Evolutionary conservation across 2,329 filamentous ascomycete genomes (phyloP), one percentile per base, ranked within the genome.

Genomic region (Aspergillus sp.): DNA sequence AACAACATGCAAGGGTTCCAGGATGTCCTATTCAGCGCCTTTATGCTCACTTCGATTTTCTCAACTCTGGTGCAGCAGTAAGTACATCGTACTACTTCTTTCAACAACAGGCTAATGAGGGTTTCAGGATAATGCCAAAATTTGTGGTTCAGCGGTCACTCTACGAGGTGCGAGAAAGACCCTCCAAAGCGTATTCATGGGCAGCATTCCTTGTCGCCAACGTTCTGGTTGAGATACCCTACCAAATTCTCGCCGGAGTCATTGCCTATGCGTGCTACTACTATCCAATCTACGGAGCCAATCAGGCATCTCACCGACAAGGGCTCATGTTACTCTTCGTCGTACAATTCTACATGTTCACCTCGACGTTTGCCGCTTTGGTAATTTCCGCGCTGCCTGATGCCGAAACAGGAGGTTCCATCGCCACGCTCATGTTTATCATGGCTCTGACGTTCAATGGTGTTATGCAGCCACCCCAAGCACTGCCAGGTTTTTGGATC

Each of bases 1-100:
- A 88, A 88, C 77, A 87, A 86, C 9, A 84, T 89, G 45, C 90
- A 92, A 71, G 92, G 91, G 56, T 81, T 96, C 12, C 90, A 94
- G 76, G 93, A 95, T 78, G 90, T 93, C 68, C 88, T 94, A 82
- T 96, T 96, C 73, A 85, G 87, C 72, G 89, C 95, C 65, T 96
- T 96, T 83, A 90, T 94, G 83, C 78, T 94, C 55, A 81, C 80
- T 66, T 78, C 80, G 2, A 79, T 83, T 39, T 85, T 86, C 70
- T 83, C 84, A 1, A 81, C 80, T 3, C 70, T 85, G 17, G 81
- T 84, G 1, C 82, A 85, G 65, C 83, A 83, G 75, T 79, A 64
- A 67, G 70, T 69, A 36, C 76, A 17, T 23, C 32, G 32, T 5
- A 2, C 10, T 25, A 9, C 83, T 91, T 68, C 91, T 6, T 15